These are phyloP conservation scores for Encephalitozoon intestinalis DNA, from an alignment of 371 early-diverging fungal genomes.

Conservation along the genomic window DNA sequence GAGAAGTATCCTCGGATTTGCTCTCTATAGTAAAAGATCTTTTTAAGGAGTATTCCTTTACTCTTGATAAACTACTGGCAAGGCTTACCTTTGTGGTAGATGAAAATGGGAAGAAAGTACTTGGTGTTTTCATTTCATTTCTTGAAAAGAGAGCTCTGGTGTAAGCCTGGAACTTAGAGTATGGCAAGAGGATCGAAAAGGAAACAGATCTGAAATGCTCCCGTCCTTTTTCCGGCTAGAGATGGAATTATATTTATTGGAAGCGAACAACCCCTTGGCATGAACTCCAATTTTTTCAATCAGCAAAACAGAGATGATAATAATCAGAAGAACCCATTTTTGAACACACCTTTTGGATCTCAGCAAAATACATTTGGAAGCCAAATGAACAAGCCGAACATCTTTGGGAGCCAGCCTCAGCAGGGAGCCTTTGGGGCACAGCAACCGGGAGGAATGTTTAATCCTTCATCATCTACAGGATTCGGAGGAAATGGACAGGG, in stretches of 20 bases:
- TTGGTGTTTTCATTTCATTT: neutral
- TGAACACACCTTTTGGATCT: neutral
- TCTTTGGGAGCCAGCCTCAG: neutral
- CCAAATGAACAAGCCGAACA: neutral
- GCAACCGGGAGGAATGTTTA: neutral
- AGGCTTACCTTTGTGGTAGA: neutral
- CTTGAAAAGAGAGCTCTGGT: too few species aligned
- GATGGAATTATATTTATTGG: neutral
- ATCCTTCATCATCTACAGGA: neutral
- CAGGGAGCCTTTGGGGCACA: neutral
- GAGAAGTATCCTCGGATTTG: neutral
- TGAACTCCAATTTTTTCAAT: slow-evolving; percentile 14
- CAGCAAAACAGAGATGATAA: slow-evolving; percentile 2
- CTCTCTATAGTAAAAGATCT: neutral
- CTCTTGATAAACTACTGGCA: neutral
- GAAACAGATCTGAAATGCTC: neutral
- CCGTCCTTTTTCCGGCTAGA: neutral
- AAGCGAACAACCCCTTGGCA: neutral
- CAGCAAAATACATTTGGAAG: neutral
- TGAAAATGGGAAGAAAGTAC: neutral
- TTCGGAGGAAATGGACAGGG: neutral
- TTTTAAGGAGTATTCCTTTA: neutral
- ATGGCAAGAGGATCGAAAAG: too few species aligned
- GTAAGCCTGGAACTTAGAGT: too few species aligned
- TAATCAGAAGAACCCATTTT: slow-evolving; percentile 2